phyloP scores from a whole-genome alignment of 257 asterid species.

The Lycium barbarum region DNA sequence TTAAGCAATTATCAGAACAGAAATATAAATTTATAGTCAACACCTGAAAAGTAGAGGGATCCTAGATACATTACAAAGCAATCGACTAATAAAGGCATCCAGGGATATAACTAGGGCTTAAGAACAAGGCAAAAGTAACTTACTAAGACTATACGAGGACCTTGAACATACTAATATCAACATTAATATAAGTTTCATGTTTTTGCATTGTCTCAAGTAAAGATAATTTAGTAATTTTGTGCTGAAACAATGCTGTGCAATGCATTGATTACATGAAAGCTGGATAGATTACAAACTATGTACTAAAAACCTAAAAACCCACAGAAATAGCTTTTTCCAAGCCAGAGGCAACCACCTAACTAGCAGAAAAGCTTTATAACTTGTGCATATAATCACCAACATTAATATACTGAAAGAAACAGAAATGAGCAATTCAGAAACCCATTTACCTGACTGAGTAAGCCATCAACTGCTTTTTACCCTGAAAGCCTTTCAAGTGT shows the following conservation, averaged over 20 bases:
- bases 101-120: background rate
- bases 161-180: background rate
- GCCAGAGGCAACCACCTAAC: constrained; percentile 19
- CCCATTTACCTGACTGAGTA: constrained; percentile 74
- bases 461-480: constrained; percentile 72
- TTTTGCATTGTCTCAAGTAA: constrained; percentile 5
- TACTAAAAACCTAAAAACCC: background rate
- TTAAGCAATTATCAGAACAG: background rate
- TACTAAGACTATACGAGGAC: background rate
- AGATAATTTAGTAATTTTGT: background rate
- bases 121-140: background rate
- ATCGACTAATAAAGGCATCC: background rate
- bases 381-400: background rate
- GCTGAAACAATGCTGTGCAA: background rate
- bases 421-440: constrained; percentile 1
- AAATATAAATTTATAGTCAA: background rate
- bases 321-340: background rate
- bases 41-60: background rate
- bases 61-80: background rate
- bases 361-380: background rate
- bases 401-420: constrained; percentile 8
- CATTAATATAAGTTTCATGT: background rate
- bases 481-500: constrained; percentile 89
- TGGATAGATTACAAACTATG: constrained; percentile 12
- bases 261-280: background rate